Evolutionary conservation across 768 basidiomycete genomes (phyloP).

Genomic region (Lactarius quietus): DNA sequence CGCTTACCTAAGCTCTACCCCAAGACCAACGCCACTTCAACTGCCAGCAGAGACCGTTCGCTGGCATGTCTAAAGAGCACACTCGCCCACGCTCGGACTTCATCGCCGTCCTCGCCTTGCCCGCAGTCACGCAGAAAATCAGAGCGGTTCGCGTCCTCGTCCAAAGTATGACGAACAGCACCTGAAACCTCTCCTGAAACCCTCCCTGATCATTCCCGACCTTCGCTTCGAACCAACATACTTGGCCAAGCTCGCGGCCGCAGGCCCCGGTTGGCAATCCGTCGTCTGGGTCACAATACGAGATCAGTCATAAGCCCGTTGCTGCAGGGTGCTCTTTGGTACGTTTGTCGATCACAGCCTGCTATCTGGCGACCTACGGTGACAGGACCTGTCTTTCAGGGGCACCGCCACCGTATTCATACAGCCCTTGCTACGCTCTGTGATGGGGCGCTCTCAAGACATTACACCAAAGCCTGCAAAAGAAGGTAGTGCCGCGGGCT

Average conservation of each 20-base stretch:
- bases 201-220: conserved; percentile 61
- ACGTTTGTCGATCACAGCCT: conserved; percentile 28
- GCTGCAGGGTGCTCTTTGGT: conserved; percentile 67
- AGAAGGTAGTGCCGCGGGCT: conserved; percentile 12
- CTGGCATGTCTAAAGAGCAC: conserved; percentile 20
- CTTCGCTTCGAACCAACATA: conserved; percentile 75
- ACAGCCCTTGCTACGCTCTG: conserved; percentile 4
- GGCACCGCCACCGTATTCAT: conserved; percentile 16
- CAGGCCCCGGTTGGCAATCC: conserved; percentile 55
- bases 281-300: conserved; percentile 60
- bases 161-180: conserved; percentile 1
- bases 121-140: conserved; percentile 3
- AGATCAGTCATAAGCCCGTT: conserved; percentile 70
- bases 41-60: neutral
- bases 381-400: neutral
- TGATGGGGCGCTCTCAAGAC: neutral
- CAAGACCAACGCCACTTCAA: neutral
- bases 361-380: neutral
- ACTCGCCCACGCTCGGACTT: conserved; percentile 19
- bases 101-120: conserved; percentile 22
- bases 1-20: neutral
- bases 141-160: neutral
- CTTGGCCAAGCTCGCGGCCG: conserved; percentile 51
- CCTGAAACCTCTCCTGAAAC: neutral
- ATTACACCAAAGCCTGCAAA: neutral